Base-by-base conservation (phyloP, 2,329 filamentous ascomycete genomes). In the Didymosphaeria variabile region DNA sequence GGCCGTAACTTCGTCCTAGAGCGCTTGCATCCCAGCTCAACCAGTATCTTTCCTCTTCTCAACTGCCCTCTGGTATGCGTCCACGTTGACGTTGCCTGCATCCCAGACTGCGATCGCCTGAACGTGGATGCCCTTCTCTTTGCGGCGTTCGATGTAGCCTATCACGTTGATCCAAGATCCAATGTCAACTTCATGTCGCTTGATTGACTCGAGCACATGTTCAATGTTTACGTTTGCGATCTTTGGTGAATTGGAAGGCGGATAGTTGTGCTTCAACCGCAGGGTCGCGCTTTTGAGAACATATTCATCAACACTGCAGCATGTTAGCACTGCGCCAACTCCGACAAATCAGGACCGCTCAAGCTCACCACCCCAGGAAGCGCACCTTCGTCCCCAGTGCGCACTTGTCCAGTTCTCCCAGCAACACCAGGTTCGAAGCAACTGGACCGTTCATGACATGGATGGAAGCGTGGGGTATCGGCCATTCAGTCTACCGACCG, bases 121-220 rank as follows among this genome's bases (percentile, higher is more conserved):
- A 19, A 97, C 81, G 59, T 80, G 72, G 31, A 84, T 77, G 7
- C 65, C 65, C 55, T 59, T 62, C 32, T 71, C 66, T 34, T 67
- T 66, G 10, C 64, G 59, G 13, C 61, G 68, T 52, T 74, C 70
- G 57, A 94, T 82, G 75, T 96, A 96, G 6, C 94, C 94, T 66
- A 97, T 87, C 3, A 97, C 85, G 74, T 97, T 97, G 53, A 97
- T 79, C 93, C 94, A 97, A 61, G 90, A 85, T n/a, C 94, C 94
- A 29, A 91, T 80, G 54, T 88, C 84, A 55, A 91, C 85, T 54
- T 91, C 84, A 58, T 89, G 85, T 23, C 84, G 79, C 21, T 86
- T 87, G 60, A 95, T 79, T 10, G 81, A 84, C 69, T 89, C 85
- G 5, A 97, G 84, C 2, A 96, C 78, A 65, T 94, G 86, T 55